Base-by-base conservation (phyloP, 805 yeast species). In the Candida xiaguanensis region DNA sequence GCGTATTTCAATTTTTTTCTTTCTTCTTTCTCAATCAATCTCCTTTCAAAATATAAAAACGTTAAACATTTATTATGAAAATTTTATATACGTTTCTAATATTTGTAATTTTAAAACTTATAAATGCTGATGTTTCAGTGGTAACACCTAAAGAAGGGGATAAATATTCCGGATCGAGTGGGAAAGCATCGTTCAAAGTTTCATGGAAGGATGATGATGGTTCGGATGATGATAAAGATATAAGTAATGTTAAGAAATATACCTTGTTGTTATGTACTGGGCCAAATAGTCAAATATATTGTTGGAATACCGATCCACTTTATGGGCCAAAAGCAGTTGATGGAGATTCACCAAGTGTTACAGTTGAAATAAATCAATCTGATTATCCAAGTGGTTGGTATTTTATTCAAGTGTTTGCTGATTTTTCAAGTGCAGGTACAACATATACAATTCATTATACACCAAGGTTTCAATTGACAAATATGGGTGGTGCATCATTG, bases 251-350 rank as follows among this genome's bases (percentile, higher is more conserved):
- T 17, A 45, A 59, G 3, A 47, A 62, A 2, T 78, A 73, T 45
- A 65, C 80, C 0, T 64, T 89, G 39, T 58, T 63, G 5, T 64
- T 91, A 38, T 81, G 91, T 59, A 75, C 90, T 1, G 96, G 95
- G 23, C 59, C 80, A 17, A 75, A 78, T 51, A 26, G 55, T 17
- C 60, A 66, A 6, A 74, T 83, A 49, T 48, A 63, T 25, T 65
- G 75, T 42, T 23, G 67, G 2, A 51, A 30, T 14, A 28, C 31
- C 19, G 17, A 24, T 3, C 58, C 76, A 2, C 43, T 59, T 12
- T 63, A 51, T 23, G 42, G 47, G 30, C 39, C 41, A 22, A 29
- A 51, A 40, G 28, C 51, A 8, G 31, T 53, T 17, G n/a, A 26
- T 7, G 32, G 31, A 2, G 13, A 11, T 12, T 6, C 25, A 18